Evolutionary conservation across 2,329 filamentous ascomycete species (phyloP), one percentile per base, ranked within the genome.

Genomic region (Keithomyces neogunnii): DNA sequence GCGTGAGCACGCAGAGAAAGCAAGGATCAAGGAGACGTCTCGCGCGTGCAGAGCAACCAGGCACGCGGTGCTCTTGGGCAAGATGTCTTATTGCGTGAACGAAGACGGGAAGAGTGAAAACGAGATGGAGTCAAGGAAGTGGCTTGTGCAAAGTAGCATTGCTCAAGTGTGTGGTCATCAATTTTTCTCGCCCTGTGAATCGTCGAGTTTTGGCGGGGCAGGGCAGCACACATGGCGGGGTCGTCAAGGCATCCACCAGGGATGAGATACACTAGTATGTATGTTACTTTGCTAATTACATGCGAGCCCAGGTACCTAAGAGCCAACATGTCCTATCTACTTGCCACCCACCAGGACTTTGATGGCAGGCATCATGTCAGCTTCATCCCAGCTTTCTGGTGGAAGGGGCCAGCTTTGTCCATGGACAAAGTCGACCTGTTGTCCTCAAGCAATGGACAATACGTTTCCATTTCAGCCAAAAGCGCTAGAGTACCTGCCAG

Each of bases 141-240:
- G 39, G 39, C 39, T 26, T 42, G 10, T 35, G 33, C 19, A 19
- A 19, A 35, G 33, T 11, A 6, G 33, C 33, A 19, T 35, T 6
- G 33, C 11, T 6, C 33, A 7, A 26, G 38, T 61, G 59, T 57
- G 59, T 65, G 65, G 67, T 69, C 67, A 69, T 66, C 67, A 64
- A 64, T 67, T 69, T 69, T 69, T 67, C 63, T 55, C 52, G 62
- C 52, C 48, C 60, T 65, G 60, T 70, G 67, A 70, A 68, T 69
- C 66, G 66, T 65, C 64, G 56, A 44, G 55, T 59, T 47, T 19
- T 38, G 45, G 53, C 45, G 53, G 51, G 53, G 48, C 53, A 53
- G 51, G 52, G 53, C 53, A 53, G 26, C n/a, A 46, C 26, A 29
- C 3, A 26, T 40, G 38, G 38, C 38, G 38, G 38, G 38, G 38